Percentiles rank a stretch among this genome's conserved stretches.
phyloP scores from a whole-genome alignment of 176 grass and related monocot species.

The Typha latifolia region DNA sequence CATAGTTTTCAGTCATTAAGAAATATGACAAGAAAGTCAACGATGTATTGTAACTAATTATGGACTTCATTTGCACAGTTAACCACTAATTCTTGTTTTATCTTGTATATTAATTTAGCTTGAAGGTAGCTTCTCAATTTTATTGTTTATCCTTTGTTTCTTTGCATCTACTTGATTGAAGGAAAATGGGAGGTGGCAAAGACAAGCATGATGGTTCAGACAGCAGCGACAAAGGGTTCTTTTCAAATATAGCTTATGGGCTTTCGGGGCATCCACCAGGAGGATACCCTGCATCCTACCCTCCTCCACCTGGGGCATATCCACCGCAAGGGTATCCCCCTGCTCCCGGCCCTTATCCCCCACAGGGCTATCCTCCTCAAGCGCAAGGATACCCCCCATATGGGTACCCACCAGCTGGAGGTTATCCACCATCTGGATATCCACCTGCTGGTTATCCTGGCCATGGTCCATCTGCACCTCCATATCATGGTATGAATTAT shows the following conservation, averaged over 20 bases:
- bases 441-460: conserved; percentile 33
- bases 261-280: background rate
- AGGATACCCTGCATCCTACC: conserved; percentile 23
- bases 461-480: conserved; percentile 11
- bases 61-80: too few species aligned
- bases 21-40: too few species aligned
- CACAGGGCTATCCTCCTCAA: conserved; percentile 30
- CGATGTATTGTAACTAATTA: too few species aligned
- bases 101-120: too few species aligned
- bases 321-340: conserved; percentile 29
- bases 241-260: conserved; percentile 9
- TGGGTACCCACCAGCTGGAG: conserved; percentile 23
- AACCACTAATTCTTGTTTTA: too few species aligned
- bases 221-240: conserved; percentile 26
- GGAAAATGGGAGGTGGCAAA: conserved; percentile 52
- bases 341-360: conserved; percentile 8
- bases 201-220: conserved; percentile 23
- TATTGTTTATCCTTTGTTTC: background rate
- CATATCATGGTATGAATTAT: conserved; percentile 9
- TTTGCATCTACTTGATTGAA: background rate
- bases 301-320: conserved; percentile 14
- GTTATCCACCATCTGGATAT: conserved; percentile 14
- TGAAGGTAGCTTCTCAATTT: too few species aligned
- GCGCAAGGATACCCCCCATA: conserved; percentile 18
- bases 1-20: too few species aligned